phyloP scores from a whole-genome alignment of 176 grass and related monocot genomes.

The Luzula sylvatica region DNA sequence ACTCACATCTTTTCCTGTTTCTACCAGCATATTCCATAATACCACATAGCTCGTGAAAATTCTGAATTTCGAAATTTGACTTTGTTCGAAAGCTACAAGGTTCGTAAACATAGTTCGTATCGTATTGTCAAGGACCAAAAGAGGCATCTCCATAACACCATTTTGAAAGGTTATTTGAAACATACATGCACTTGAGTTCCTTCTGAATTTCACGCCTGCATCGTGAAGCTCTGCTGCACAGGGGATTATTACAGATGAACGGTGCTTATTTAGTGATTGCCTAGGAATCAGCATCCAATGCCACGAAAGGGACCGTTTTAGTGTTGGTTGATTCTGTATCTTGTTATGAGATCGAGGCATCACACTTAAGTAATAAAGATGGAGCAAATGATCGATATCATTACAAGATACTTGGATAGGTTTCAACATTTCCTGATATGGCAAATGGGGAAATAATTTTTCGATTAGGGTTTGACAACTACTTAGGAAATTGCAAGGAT shows the following conservation, averaged over 20 bases:
- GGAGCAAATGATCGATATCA: slow-evolving; percentile 6
- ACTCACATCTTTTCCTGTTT: slow-evolving; percentile 14
- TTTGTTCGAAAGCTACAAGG: slow-evolving; percentile 42
- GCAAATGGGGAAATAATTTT: not conserved
- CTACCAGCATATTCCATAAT: slow-evolving; percentile 33
- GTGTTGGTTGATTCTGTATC: too few relatives aligned
- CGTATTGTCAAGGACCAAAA: slow-evolving; percentile 15
- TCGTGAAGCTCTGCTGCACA: slow-evolving; percentile 29
- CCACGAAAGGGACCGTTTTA: not conserved
- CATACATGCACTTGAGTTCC: not conserved
- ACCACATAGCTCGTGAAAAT: slow-evolving; percentile 26
- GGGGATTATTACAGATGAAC: slow-evolving; percentile 13
- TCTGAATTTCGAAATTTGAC: not conserved
- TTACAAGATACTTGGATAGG: not conserved
- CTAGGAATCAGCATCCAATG: slow-evolving; percentile 3
- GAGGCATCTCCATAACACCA: slow-evolving; percentile 29
- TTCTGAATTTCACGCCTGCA: slow-evolving; percentile 12
- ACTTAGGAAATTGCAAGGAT: not conserved
- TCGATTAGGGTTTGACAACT: not conserved
- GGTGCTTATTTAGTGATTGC: not conserved
- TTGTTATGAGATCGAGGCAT: not conserved
- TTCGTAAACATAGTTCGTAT: slow-evolving; percentile 23
- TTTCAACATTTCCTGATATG: not conserved
- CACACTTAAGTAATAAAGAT: slow-evolving; percentile 8
- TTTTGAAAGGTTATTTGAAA: slow-evolving; percentile 14